Conservation (phyloP, 2,329 filamentous ascomycete species). For the Anthostomella pinea region DNA sequence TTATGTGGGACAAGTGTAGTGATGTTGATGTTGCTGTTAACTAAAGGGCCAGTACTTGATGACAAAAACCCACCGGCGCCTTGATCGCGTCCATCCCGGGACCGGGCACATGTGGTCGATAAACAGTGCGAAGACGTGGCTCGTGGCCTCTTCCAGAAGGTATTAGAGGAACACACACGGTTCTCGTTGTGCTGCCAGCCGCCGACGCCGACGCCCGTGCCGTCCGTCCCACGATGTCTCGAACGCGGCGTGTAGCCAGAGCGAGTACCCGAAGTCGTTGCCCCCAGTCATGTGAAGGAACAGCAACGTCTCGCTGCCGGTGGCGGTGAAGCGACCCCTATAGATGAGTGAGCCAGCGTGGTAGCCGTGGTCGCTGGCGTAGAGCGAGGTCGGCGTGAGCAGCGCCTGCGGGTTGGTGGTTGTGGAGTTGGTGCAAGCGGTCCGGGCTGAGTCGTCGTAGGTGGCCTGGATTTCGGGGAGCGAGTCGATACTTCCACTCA, state of each 20-base stretch:
- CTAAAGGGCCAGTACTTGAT: no score
- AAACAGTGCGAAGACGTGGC: conserved; percentile 64
- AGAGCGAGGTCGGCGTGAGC: conserved; percentile 65
- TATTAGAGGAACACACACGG: conserved; percentile 54
- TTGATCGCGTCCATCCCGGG: conserved; percentile 62
- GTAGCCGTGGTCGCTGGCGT: conserved; percentile 71
- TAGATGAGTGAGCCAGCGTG: conserved; percentile 67
- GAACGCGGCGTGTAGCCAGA: conserved; percentile 63
- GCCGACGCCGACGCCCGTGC: conserved; percentile 40
- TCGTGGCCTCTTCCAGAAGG: conserved; percentile 45
- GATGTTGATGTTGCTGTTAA: no score
- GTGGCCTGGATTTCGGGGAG: conserved; percentile 63
- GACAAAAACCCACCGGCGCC: conserved; percentile 58
- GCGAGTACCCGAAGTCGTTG: conserved; percentile 61
- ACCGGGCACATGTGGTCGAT: conserved; percentile 73
- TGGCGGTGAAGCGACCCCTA: conserved; percentile 66
- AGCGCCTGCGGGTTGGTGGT: conserved; percentile 59
- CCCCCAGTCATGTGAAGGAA: conserved; percentile 63
- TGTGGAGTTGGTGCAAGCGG: conserved; percentile 44
- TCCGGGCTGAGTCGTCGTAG: conserved; percentile 72
- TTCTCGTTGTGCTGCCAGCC: conserved; percentile 40
- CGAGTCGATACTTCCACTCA: conserved; percentile 69
- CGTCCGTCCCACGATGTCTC: conserved; percentile 63
- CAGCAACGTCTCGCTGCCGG: conserved; percentile 56
- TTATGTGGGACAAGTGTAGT: no score